A percentile compares a stretch with the other conserved stretches of the same genome.
phyloP scores from a whole-genome alignment of 352 stramenopile species.

The Halophytophthora batemanensis region DNA sequence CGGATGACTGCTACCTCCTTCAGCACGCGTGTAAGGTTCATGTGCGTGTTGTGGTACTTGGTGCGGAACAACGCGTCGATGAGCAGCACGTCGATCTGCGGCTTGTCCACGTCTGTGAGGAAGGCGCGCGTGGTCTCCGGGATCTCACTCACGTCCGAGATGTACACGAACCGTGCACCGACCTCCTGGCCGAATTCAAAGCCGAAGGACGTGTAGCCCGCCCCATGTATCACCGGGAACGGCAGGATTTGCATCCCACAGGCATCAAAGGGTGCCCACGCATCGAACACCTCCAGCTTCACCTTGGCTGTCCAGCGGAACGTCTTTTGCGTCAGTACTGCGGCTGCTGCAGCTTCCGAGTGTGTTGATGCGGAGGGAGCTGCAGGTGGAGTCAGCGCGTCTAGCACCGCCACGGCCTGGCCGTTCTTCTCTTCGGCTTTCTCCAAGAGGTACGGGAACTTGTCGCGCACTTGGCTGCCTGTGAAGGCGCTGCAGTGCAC shows the following conservation, averaged over 20 bases:
- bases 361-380: background rate
- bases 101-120: conserved; percentile 50
- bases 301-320: conserved; percentile 85
- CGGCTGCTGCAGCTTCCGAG: conserved; percentile 2
- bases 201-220: conserved; percentile 69
- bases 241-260: conserved; percentile 50
- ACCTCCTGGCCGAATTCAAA: conserved; percentile 80
- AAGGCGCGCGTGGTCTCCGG: conserved; percentile 50
- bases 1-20: conserved; percentile 46
- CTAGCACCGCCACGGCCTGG: conserved; percentile 2
- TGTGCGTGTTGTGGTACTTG: conserved; percentile 82
- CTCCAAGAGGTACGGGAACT: conserved; percentile 82
- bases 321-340: conserved; percentile 23
- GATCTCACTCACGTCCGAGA: conserved; percentile 85
- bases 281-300: conserved; percentile 51
- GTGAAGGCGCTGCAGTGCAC: conserved; percentile 65
- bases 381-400: background rate
- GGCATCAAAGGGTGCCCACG: conserved; percentile 49
- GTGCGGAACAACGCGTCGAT: conserved; percentile 79
- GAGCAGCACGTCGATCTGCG: conserved; percentile 73
- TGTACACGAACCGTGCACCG: conserved; percentile 78
- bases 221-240: conserved; percentile 80
- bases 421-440: conserved; percentile 17
- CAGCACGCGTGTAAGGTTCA: conserved; percentile 62
- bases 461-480: conserved; percentile 47